A percentile compares a stretch with the other conserved stretches of the same genome.
Evolutionary conservation across 164 flowering plant genomes (phyloP).

Genomic region (Magnolia sinica): DNA sequence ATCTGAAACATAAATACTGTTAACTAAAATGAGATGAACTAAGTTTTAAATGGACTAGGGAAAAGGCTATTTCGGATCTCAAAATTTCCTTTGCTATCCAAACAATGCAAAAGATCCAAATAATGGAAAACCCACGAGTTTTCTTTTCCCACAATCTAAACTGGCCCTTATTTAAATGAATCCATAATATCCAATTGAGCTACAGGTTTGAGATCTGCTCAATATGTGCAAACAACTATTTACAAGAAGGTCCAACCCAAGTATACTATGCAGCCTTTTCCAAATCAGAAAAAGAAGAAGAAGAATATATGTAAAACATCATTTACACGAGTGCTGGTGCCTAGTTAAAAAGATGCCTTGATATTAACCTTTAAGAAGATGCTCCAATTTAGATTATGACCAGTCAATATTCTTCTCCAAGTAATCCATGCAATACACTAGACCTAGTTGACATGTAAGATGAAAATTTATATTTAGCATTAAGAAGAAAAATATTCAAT

Average conservation of each 20-base stretch:
- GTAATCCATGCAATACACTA: constrained; percentile 94
- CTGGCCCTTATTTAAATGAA: too few species aligned
- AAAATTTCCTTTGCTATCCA: too few species aligned
- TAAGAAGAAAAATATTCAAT: neutral
- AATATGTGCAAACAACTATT: too few species aligned
- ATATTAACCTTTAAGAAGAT: constrained; percentile 72
- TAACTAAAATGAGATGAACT: too few species aligned
- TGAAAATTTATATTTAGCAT: neutral
- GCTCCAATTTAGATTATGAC: constrained; percentile 69
- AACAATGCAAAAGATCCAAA: too few species aligned
- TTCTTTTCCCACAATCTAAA: too few species aligned
- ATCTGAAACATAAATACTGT: too few species aligned
- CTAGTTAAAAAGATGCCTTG: neutral
- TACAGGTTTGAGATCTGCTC: neutral
- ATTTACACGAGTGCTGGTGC: neutral
- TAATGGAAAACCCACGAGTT: too few species aligned
- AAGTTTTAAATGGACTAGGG: too few species aligned
- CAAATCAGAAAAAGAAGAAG: neutral
- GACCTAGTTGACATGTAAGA: constrained; percentile 46
- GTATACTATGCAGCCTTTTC: neutral
- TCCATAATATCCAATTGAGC: too few species aligned
- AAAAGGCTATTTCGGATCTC: too few species aligned
- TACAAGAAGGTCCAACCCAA: neutral
- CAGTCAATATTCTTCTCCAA: constrained; percentile 94
- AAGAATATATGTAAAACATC: neutral